A percentile compares a stretch with the other conserved stretches of the same genome.
Conservation (phyloP, 148 eudicot genomes). For the Rheum nobile region DNA sequence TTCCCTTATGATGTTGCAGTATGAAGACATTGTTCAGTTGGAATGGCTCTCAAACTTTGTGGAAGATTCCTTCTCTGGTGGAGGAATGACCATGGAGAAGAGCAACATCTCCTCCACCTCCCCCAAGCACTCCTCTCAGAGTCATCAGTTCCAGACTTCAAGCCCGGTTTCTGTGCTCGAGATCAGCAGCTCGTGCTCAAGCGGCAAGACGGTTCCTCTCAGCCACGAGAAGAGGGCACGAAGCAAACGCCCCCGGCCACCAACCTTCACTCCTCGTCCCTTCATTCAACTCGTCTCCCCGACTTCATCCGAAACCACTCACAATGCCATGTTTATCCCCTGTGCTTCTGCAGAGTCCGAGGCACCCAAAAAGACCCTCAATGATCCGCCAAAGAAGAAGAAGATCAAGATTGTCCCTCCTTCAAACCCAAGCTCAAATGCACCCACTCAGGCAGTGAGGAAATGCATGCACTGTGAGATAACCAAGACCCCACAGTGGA, state of each 20-base stretch:
- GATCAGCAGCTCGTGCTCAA: conserved; percentile 51
- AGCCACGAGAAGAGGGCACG: conserved; percentile 58
- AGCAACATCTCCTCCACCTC: conserved; percentile 9
- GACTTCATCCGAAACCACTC: no score
- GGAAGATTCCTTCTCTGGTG: conserved; percentile 77
- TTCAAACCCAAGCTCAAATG: conserved; percentile 9
- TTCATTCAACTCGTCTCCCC: conserved; percentile 24
- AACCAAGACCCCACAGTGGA: conserved; percentile 96
- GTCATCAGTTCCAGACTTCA: conserved; percentile 47
- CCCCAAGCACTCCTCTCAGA: conserved; percentile 17
- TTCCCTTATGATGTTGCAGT: conserved; percentile 28
- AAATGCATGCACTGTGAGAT: conserved; percentile 91
- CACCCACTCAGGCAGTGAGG: conserved; percentile 33
- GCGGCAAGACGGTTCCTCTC: conserved; percentile 25
- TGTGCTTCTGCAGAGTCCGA: conserved; percentile 19
- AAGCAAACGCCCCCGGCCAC: conserved; percentile 86
- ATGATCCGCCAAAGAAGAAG: conserved; percentile 35
- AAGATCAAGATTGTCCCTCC: conserved; percentile 37
- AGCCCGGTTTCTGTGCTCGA: conserved; percentile 74
- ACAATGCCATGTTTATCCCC: not conserved
- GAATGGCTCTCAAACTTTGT: conserved; percentile 90
- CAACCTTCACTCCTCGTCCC: conserved; percentile 45
- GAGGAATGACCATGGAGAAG: conserved; percentile 47
- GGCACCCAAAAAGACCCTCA: not conserved
- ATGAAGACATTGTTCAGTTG: conserved; percentile 78